Evolutionary conservation across 176 grass and related monocot genomes (phyloP).

Genomic region (Oryza brachyantha): DNA sequence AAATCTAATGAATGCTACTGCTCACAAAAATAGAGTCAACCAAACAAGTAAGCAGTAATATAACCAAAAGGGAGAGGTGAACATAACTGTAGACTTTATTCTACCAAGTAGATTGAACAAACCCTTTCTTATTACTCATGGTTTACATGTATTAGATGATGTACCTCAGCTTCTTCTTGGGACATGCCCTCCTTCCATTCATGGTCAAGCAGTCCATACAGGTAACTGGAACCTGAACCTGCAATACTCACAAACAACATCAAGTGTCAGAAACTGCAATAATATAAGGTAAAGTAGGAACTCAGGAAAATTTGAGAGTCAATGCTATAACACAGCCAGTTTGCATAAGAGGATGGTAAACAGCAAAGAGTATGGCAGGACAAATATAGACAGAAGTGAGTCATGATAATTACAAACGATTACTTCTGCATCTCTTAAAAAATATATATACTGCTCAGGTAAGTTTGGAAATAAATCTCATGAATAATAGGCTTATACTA

Average conservation of each 20-base stretch:
- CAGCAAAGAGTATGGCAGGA: not conserved
- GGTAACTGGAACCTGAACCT: constrained; percentile 91
- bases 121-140: not conserved
- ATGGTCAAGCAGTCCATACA: constrained; percentile 90
- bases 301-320: not conserved
- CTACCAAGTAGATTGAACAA: not conserved
- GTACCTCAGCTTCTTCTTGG: constrained; percentile 93
- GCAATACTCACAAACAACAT: constrained; percentile 11
- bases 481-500: not conserved
- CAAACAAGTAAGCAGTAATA: not conserved
- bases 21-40: not conserved
- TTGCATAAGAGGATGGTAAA: not conserved
- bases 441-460: not conserved
- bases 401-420: not conserved
- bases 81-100: not conserved
- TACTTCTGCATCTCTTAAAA: not conserved
- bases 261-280: not conserved
- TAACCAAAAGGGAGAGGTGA: not conserved
- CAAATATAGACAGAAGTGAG: not conserved
- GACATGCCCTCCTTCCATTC: constrained; percentile 96
- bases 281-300: not conserved
- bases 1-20: not conserved
- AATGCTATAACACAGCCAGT: not conserved
- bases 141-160: not conserved
- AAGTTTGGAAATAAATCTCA: not conserved